Evolutionary conservation across 2,329 filamentous ascomycete species (phyloP).

Genomic region (Colletotrichum tropicale): DNA sequence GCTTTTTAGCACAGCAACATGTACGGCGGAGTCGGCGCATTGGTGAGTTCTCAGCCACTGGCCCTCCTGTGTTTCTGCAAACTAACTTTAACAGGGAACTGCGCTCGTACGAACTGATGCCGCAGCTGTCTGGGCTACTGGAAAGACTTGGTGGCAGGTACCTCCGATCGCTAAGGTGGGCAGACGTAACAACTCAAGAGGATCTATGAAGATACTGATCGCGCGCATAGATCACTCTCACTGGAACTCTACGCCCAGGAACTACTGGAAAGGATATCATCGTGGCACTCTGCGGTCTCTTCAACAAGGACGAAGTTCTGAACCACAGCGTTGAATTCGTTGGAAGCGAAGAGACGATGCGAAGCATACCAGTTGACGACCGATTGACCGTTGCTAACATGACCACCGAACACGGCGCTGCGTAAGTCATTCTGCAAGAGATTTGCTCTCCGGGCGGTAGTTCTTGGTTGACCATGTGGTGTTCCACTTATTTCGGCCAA

Average conservation of each 20-base stretch:
- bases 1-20: conserved; percentile 66
- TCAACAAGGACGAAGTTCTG: conserved; percentile 85
- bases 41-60: background rate
- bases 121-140: conserved; percentile 83
- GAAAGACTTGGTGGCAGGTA: conserved; percentile 85
- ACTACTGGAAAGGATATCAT: conserved; percentile 96
- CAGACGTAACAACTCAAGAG: rapidly evolving
- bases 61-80: rapidly evolving
- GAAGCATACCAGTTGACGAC: conserved; percentile 73
- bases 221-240: conserved; percentile 56
- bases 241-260: conserved; percentile 74
- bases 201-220: background rate
- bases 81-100: conserved; percentile 66
- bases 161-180: conserved; percentile 79
- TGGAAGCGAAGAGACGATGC: conserved; percentile 78
- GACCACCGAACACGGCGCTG: conserved; percentile 81
- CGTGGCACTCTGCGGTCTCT: conserved; percentile 83
- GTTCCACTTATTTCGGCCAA: background rate
- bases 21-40: conserved; percentile 76
- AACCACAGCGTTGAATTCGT: conserved; percentile 92
- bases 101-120: conserved; percentile 83
- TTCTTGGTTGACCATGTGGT: background rate
- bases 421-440: conserved; percentile 33
- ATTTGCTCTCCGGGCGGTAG: background rate
- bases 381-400: conserved; percentile 80